Base-by-base conservation (phyloP, 768 basidiomycete species). In the Boletus edulis region DNA sequence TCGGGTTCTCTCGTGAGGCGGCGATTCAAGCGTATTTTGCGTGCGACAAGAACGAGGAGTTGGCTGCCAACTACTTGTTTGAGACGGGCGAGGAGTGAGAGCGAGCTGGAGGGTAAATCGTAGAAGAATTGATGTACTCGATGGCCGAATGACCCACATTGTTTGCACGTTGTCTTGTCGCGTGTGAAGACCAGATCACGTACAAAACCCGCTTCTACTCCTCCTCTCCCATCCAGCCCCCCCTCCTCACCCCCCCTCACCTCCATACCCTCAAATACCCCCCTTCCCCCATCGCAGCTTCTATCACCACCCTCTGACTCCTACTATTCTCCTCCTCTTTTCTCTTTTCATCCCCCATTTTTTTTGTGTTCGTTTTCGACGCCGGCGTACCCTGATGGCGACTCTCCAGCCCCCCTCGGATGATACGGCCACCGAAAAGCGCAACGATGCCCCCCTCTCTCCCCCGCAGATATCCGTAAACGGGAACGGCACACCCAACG, bases 41-140 rank as follows among this genome's bases (percentile, higher is more conserved):
- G 2, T 98, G 95, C 71, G 97, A 94, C 70, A 94, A 91, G 81
- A 94, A 98, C 67, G 97, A 98, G 73, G 94, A 98, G 67, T 74
- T 95, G 18, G 94, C 97, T 10, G 97, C 96, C 14, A 97, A 97
- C 67, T 96, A 87, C 64, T 72, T 98, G 63, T 95, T 98, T 59
- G 94, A 54, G 15, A 10, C 1, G 39, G n/a, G 4, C 7, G 52
- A 24, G 1, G 85, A 81, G 17, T 60, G 31, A 41, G 34, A 6
- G 29, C 29, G 35, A 37, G 15, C 12, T 12, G 6, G 6, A 37
- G 35, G 13, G 15, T 17, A n/a, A 24, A 39, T 17, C 9, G 38
- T 17, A 39, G 38, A 39, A 18, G 11, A 18, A 17, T 39, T 17
- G 38, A 4, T 9, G 38, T 39, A 39, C n/a, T 38, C 38, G 38